A percentile compares a stretch with the other conserved stretches of the same genome.
phyloP scores from a whole-genome alignment of 1,284 basidiomycete genomes.

The Moniliella sp. region DNA sequence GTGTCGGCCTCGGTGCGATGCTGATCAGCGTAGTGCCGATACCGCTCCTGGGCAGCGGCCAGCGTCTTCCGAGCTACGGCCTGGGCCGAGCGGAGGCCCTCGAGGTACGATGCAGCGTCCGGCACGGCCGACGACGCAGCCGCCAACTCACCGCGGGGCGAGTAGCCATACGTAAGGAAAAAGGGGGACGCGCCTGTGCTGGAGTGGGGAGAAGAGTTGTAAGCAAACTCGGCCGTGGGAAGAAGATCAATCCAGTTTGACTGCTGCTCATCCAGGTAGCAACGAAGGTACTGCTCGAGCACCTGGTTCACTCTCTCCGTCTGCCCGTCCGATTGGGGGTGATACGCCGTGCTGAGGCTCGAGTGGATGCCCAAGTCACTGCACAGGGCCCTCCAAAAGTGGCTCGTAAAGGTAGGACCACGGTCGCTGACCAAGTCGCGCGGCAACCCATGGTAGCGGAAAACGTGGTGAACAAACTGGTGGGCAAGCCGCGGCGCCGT shows the following conservation, averaged over 20 bases:
- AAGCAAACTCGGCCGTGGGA: slow-evolving; percentile 1
- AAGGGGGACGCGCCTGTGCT: slow-evolving; percentile 1
- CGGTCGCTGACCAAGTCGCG: slow-evolving; percentile 32
- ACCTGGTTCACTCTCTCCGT: slow-evolving; percentile 38
- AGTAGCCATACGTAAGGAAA: slow-evolving; percentile 1
- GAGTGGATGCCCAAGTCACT: slow-evolving; percentile 9
- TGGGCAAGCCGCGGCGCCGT: slow-evolving; percentile 19
- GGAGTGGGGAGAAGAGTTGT: slow-evolving; percentile 1
- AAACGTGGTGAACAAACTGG: slow-evolving; percentile 26
- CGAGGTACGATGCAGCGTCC: too few relatives aligned
- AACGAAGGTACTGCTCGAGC: slow-evolving; percentile 23
- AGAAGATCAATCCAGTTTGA: slow-evolving; percentile 4
- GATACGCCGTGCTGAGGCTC: slow-evolving; percentile 20
- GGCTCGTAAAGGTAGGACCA: slow-evolving; percentile 32
- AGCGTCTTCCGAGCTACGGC: too few relatives aligned
- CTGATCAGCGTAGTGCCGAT: too few relatives aligned
- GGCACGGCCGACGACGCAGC: too few relatives aligned
- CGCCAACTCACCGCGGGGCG: too few relatives aligned
- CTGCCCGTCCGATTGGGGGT: slow-evolving; percentile 37
- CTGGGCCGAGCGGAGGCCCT: too few relatives aligned
- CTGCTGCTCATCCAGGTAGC: slow-evolving; percentile 7
- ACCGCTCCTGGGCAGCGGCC: too few relatives aligned
- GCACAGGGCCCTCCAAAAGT: slow-evolving; percentile 26
- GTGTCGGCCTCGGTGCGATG: too few relatives aligned
- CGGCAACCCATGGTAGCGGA: slow-evolving; percentile 32